Conservation (phyloP, 768 basidiomycete species). For the Kwoniella shandongensis region DNA sequence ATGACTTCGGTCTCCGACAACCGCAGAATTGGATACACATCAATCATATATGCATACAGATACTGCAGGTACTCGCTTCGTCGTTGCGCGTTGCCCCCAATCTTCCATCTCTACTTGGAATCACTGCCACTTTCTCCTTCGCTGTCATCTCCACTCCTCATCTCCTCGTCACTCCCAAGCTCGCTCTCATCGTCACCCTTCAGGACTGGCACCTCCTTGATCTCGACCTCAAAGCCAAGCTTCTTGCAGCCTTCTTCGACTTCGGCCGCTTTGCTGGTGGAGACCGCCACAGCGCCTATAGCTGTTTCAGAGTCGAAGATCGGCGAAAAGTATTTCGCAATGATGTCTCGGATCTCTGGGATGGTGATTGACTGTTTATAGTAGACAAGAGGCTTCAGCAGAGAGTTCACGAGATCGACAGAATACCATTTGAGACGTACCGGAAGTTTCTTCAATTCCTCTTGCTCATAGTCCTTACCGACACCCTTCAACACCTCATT, state of each 20-base stretch:
- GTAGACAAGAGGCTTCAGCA: neutral
- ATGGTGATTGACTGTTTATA: slow-evolving; percentile 65
- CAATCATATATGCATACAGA: neutral
- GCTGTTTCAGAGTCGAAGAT: slow-evolving; percentile 76
- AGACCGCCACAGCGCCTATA: slow-evolving; percentile 76
- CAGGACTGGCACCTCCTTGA: slow-evolving; percentile 64
- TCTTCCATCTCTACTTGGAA: too few species aligned
- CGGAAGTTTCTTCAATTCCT: slow-evolving; percentile 56
- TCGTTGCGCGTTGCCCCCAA: too few species aligned
- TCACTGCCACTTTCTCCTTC: slow-evolving; percentile 18
- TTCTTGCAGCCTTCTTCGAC: slow-evolving; percentile 65
- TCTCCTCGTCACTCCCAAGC: slow-evolving; percentile 11
- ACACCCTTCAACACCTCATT: slow-evolving; percentile 91
- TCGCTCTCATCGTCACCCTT: slow-evolving; percentile 48
- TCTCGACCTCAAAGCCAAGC: slow-evolving; percentile 77
- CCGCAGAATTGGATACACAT: too few species aligned
- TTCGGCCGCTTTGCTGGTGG: slow-evolving; percentile 73
- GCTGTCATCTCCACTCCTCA: neutral
- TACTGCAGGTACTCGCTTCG: too few species aligned
- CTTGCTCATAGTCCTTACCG: slow-evolving; percentile 68
- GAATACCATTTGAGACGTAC: too few species aligned
- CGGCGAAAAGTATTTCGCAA: slow-evolving; percentile 76
- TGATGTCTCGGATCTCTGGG: slow-evolving; percentile 68
- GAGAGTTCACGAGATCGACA: neutral
- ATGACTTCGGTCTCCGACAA: too few species aligned